Base-by-base conservation (phyloP, 148 eudicot species). In the Nepenthes gracilis region DNA sequence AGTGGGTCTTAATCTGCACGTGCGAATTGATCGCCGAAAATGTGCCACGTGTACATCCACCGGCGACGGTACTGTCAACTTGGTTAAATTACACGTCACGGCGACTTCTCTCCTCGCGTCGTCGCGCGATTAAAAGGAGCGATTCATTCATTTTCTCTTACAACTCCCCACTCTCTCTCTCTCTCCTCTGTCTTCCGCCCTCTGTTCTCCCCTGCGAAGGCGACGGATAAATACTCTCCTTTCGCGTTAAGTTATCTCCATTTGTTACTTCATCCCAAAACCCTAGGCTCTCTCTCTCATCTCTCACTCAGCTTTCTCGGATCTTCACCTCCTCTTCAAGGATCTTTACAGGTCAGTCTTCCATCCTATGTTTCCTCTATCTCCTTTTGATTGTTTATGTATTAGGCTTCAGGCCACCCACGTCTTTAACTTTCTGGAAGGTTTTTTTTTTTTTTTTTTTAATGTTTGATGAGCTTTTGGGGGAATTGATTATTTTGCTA, bases 291-390 rank as follows among this genome's bases (percentile, higher is more conserved):
- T 59, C 55, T 48, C 53, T n/a, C 33, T 23, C 12, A 13, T 50
- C 61, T 53, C 36, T 55, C 45, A 47, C 57, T 63, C 54, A 52
- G 64, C 56, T 62, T 64, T 14, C 57, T 50, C 54, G 59, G 34
- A 38, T 47, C 37, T 33, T 70, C 49, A 12, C 38, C 51, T 57
- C 35, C 48, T 65, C 60, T 57, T 33, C 43, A 49, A 45, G 67
- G 50, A 64, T 36, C 54, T 38, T 65, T 47, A 36, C 61, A 59
- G 79, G 83, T 79, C 64, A 63, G 72, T 64, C 57, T 63, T 36
- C 43, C 23, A 58, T 4, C 32, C 35, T 11, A 37, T 56, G 2
- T 4, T 10, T 45, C 48, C 36, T 40, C 14, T 63, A 45, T 45
- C 32, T 38, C 34, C 33, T 38, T 55, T 35, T 43, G 57, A 12